These are phyloP conservation scores for Colletotrichum chlorophyti DNA, from an alignment of 2,329 filamentous ascomycete species.

Conservation along the genomic window DNA sequence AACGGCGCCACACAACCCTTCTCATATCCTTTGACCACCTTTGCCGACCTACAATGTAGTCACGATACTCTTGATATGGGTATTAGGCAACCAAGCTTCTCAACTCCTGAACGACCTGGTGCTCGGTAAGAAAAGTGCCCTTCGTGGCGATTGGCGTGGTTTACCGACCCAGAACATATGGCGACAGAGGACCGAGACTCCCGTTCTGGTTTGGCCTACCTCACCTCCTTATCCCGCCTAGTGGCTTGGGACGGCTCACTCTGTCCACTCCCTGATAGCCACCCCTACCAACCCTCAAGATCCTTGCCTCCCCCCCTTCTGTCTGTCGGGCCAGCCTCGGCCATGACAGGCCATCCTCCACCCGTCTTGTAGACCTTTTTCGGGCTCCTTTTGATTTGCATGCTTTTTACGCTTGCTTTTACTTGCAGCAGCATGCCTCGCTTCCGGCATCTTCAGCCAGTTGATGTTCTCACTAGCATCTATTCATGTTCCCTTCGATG, in stretches of 20 bases:
- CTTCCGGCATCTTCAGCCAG: neutral
- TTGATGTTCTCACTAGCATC: constrained; percentile 6
- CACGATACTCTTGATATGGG: no score
- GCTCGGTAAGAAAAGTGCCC: no score
- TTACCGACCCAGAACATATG: neutral
- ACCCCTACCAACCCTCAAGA: constrained; percentile 18
- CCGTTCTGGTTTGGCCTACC: neutral
- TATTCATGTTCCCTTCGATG: neutral
- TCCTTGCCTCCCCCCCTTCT: constrained; percentile 18
- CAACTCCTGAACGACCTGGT: no score
- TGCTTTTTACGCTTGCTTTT: constrained; percentile 19
- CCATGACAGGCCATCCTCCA: constrained; percentile 5
- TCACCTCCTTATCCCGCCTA: constrained; percentile 16
- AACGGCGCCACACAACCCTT: no score
- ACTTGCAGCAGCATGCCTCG: constrained; percentile 1
- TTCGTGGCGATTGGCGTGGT: neutral
- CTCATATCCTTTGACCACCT: no score
- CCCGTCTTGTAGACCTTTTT: constrained; percentile 8
- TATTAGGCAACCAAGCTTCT: no score
- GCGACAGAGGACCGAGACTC: neutral
- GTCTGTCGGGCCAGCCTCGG: constrained; percentile 16
- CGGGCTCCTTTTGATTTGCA: constrained; percentile 4
- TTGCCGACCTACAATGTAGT: no score
- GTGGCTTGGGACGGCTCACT: constrained; percentile 2
- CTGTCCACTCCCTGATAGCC: constrained; percentile 1